Evolutionary conservation across 2,329 filamentous ascomycete genomes (phyloP), one percentile per base, ranked within the genome.

Genomic region (Fusarium albidum): DNA sequence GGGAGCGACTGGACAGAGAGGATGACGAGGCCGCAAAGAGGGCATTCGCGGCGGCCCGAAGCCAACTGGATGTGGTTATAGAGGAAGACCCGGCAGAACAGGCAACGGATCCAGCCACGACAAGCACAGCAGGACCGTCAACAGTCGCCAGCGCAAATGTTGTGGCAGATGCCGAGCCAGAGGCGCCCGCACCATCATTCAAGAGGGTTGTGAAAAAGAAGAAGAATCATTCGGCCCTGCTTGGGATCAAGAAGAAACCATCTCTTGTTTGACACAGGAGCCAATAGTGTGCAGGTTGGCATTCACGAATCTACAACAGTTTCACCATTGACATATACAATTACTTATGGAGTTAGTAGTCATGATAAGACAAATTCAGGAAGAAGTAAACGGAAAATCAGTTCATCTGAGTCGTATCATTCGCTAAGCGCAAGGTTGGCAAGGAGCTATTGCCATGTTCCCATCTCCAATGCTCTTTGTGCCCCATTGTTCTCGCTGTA

Each of bases 201-300:
- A 89, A 90, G 72, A 81, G 90, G 55, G 84, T 86, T 35, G 81
- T 88, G 41, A 96, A 96, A 77, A 89, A 91, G 76, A 98, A 96
- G 77, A 96, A 95, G 74, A 87, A 95, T 53, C 83, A 89, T 51
- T 79, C 86, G 1, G 86, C 88, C 12, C 77, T 87, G 17, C 73
- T 96, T 41, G 92, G 93, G 1, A 93, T 97, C 66, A 97, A 96
- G 79, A 95, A 91, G 80, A 94, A 92, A 75, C 77, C 82, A 13
- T 78, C 82, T 1, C 67, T 87, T 14, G 80, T 85, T 5, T 87
- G 68, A 59, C 9, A 68, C 34, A 10, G 11, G 10, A 17, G n/a
- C 33, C 15, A 25, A 15, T 18, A 11, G 29, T 11, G 5, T 10
- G 7, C 14, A 27, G 32, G 14, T 27, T 10, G 11, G 29, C 3